A percentile compares a stretch with the other conserved stretches of the same genome.
These are phyloP conservation scores for Pyricularia pennisetigena DNA, from an alignment of 2,329 filamentous ascomycete genomes.

Conservation along the genomic window DNA sequence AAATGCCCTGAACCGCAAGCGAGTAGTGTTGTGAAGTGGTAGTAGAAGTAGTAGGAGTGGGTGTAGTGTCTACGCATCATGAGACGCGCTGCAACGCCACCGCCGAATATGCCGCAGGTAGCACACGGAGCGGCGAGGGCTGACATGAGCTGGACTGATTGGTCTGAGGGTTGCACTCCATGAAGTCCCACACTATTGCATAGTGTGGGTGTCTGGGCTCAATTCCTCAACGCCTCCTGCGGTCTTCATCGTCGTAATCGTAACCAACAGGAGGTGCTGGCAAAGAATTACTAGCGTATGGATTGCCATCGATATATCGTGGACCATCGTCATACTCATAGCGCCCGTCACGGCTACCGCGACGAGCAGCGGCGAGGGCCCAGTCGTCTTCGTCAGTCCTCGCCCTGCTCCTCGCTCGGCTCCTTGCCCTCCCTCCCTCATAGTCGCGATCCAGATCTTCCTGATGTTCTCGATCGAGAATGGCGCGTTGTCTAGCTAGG, in stretches of 20 bases:
- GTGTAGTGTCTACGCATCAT: background rate
- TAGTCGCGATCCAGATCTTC: background rate
- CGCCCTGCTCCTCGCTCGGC: constrained; percentile 21
- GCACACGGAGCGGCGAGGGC: too few species aligned
- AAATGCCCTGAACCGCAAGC: background rate
- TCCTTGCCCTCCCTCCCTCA: constrained; percentile 13
- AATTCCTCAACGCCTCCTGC: constrained; percentile 8
- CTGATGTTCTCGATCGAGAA: background rate
- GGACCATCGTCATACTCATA: constrained; percentile 28
- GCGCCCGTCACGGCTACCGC: constrained; percentile 17
- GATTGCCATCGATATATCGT: constrained; percentile 35
- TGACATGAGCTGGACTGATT: background rate
- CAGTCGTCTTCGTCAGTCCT: constrained; percentile 31
- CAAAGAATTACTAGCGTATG: constrained; percentile 29
- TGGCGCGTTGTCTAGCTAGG: constrained; percentile 20
- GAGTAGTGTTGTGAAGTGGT: background rate
- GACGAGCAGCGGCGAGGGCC: constrained; percentile 29
- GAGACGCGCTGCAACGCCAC: background rate
- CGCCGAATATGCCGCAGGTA: background rate
- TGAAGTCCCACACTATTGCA: background rate
- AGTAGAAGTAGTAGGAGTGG: too few species aligned
- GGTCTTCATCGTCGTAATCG: constrained; percentile 25
- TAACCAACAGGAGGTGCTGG: constrained; percentile 29
- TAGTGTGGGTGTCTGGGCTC: background rate
- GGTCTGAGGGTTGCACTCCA: background rate